Evolutionary conservation across 192 early-diverging fungal species (phyloP).

Genomic region (Coemansia sp.): DNA sequence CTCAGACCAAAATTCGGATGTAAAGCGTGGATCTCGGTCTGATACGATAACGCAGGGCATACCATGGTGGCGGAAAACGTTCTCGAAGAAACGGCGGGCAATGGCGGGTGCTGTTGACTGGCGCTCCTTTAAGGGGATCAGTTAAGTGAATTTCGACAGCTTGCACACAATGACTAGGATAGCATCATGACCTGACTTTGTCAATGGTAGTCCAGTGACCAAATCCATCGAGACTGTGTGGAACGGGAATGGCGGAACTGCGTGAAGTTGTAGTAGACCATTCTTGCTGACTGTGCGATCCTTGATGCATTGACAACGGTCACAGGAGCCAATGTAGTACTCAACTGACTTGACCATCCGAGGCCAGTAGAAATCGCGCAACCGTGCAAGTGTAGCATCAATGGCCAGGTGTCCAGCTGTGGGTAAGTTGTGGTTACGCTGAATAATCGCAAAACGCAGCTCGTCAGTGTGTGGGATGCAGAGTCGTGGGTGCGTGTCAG

Average conservation of each 20-base stretch:
- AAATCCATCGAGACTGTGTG: slow-evolving; percentile 1
- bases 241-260: neutral
- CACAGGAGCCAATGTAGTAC: neutral
- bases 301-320: neutral
- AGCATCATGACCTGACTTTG: neutral
- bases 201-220: neutral
- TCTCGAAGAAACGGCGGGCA: neutral
- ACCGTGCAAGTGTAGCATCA: neutral
- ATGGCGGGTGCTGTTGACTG: neutral
- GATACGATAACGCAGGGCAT: neutral
- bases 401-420: neutral
- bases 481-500: neutral
- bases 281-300: neutral
- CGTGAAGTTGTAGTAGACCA: neutral
- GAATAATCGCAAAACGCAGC: neutral
- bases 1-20: neutral
- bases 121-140: neutral
- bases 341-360: neutral
- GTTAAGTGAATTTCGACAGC: slow-evolving; percentile 5
- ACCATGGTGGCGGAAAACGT: neutral
- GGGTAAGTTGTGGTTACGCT: neutral
- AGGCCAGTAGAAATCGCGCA: neutral
- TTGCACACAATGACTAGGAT: neutral
- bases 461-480: neutral
- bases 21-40: slow-evolving; percentile 2